Conservation (phyloP, 139 green algal species). For the Nannochloris sp. region DNA sequence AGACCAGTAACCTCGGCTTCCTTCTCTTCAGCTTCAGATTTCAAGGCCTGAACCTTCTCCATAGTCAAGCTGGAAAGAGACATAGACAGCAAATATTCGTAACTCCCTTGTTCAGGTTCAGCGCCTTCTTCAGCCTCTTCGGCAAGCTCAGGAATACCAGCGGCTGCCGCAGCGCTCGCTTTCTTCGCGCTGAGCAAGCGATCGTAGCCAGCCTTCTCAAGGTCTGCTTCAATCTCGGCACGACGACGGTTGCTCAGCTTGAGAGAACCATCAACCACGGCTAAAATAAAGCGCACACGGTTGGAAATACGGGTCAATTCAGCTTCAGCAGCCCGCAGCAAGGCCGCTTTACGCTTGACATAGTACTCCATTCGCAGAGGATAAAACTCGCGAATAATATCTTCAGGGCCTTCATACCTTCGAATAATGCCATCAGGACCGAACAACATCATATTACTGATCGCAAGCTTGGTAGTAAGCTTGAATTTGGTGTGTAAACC, state of each 20-base stretch:
- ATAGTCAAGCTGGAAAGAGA: conserved; percentile 85
- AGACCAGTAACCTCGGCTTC: conserved; percentile 51
- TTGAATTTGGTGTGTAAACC: conserved; percentile 89
- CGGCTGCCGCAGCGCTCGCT: not conserved
- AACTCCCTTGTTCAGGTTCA: conserved; percentile 50
- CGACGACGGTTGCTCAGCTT: conserved; percentile 79
- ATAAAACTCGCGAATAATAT: conserved; percentile 90
- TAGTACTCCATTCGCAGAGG: conserved; percentile 83
- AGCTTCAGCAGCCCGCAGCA: conserved; percentile 62
- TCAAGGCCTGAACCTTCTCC: conserved; percentile 74
- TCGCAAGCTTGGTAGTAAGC: conserved; percentile 73
- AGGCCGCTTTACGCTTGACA: conserved; percentile 50
- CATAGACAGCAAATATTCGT: conserved; percentile 98
- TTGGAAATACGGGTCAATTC: conserved; percentile 79
- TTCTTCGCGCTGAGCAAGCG: conserved; percentile 44
- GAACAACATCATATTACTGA: conserved; percentile 98
- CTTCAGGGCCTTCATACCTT: conserved; percentile 80
- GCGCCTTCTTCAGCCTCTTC: conserved; percentile 19
- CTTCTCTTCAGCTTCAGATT: conserved; percentile 32
- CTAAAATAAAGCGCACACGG: conserved; percentile 89
- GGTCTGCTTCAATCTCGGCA: conserved; percentile 75
- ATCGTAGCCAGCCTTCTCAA: conserved; percentile 73
- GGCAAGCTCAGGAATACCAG: not conserved
- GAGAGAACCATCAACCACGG: conserved; percentile 78
- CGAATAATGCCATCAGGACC: conserved; percentile 79